Base-by-base conservation (phyloP, 495 filamentous ascomycete species). In the Penicillium paxilli region DNA sequence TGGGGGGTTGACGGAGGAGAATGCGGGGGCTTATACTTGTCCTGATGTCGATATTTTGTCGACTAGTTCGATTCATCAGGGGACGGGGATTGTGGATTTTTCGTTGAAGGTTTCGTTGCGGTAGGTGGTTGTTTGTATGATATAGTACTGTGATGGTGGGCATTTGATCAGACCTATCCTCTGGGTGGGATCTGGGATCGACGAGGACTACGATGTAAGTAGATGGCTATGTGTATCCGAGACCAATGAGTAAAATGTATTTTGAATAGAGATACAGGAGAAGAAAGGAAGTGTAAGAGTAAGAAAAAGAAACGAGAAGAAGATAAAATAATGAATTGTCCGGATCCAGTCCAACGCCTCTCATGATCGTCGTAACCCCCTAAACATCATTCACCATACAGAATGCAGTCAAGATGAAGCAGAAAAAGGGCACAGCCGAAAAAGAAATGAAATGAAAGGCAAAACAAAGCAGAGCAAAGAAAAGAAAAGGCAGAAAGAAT, bases 11-110 rank as follows among this genome's bases (percentile, higher is more conserved):
- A 93, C 85, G 16, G 85, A 87, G 71, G 83, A 84, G 52, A 98
- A 97, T 74, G 89, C 94, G 8, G 80, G 80, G 56, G 69, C 68
- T 12, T 96, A 93, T 78, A 85, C 90, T 10, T 92, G 87, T 70
- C 82, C 88, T 55, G 90, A 96, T 77, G 83, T 98, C 60, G 94
- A 98, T 76, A 89, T 98, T 58, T 81, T 97, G 56, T 96, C 90
- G 20, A 96, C 92, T 24, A 97, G 93, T 63, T 91, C 90, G 35
- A 96, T 98, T 58, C 94, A 98, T 68, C 94, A 98, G 75, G 93
- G 95, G 2, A 90, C 91, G 5, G 80, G 83, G 37, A 92, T 96
- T 70, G 85, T 98, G 35, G 94, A 98, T 66, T 97, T 96, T 66
- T 96, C 92, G 6, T 79, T 98, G 37, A 98, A 98, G 80, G 91